Conservation (phyloP, 495 filamentous ascomycete genomes). For the Mytilinidion resinicola region DNA sequence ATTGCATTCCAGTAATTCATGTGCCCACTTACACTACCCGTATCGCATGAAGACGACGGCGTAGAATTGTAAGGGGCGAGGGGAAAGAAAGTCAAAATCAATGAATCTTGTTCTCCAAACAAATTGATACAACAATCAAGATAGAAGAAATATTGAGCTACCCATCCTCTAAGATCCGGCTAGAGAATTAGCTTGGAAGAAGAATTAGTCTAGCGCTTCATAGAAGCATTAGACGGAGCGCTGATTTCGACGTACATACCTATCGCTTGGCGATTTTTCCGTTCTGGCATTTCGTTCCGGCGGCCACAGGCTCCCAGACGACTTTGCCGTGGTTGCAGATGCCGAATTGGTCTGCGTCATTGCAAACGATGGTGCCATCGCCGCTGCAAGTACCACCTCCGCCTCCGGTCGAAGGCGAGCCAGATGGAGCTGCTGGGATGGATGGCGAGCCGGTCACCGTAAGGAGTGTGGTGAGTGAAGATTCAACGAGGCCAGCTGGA, state of each 20-base stretch:
- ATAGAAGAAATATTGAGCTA: no score
- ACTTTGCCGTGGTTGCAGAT: constrained; percentile 33
- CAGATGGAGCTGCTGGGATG: constrained; percentile 1
- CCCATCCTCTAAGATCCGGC: no score
- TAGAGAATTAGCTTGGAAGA: no score
- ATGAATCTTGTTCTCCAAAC: no score
- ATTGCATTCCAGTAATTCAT: no score
- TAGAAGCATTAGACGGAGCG: constrained; percentile 19
- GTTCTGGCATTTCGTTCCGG: constrained; percentile 33
- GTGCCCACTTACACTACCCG: no score
- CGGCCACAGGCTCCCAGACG: constrained; percentile 31
- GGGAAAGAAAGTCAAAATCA: no score
- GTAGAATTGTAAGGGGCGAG: no score
- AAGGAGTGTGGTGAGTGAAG: constrained; percentile 8
- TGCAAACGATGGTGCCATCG: constrained; percentile 30
- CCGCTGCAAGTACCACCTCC: constrained; percentile 15
- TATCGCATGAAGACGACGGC: no score
- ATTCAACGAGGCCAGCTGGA: constrained; percentile 8
- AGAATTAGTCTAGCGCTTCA: no score
- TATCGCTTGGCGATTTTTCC: constrained; percentile 24
- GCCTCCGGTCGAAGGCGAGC: constrained; percentile 2
- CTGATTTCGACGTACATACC: background rate
- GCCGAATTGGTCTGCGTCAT: constrained; percentile 29
- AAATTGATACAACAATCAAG: no score
- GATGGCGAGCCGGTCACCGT: constrained; percentile 5